These are phyloP conservation scores for Thalia dealbata DNA, from an alignment of 176 grass and related monocot species.

Conservation along the genomic window DNA sequence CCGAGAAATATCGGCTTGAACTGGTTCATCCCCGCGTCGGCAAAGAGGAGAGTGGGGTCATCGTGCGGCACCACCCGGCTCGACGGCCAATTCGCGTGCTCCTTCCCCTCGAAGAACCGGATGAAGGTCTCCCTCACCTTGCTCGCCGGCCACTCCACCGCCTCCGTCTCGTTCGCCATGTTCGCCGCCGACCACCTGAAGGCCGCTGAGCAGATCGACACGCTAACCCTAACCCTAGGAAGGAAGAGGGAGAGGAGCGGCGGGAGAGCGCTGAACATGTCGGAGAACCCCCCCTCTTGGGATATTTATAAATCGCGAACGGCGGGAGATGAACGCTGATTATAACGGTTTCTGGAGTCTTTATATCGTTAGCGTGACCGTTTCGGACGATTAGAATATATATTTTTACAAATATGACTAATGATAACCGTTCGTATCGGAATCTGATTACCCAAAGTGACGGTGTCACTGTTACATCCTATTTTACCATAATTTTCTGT, in stretches of 20 bases:
- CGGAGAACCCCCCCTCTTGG: too few relatives aligned
- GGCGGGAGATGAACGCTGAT: too few relatives aligned
- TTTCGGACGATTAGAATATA: too few relatives aligned
- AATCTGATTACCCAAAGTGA: too few relatives aligned
- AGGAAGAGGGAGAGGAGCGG: neutral
- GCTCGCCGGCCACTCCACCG: slow-evolving; percentile 41
- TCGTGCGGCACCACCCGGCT: slow-evolving; percentile 74
- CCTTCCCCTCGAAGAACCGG: slow-evolving; percentile 52
- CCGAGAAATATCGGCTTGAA: slow-evolving; percentile 93
- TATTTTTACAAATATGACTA: too few relatives aligned
- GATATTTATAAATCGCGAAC: too few relatives aligned
- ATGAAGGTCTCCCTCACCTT: slow-evolving; percentile 45
- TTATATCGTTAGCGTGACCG: too few relatives aligned
- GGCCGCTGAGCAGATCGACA: neutral
- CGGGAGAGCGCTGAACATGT: neutral
- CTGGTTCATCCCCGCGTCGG: slow-evolving; percentile 97
- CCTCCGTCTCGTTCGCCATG: neutral
- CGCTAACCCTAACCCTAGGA: neutral
- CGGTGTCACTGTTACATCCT: too few relatives aligned
- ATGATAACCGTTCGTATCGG: too few relatives aligned
- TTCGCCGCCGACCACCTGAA: neutral
- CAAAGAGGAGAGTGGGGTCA: slow-evolving; percentile 83
- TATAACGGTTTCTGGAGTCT: too few relatives aligned
- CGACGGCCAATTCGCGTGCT: slow-evolving; percentile 61
- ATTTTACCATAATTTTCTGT: too few relatives aligned